Percentiles rank a stretch among this genome's conserved stretches.
Evolutionary conservation across 2,329 filamentous ascomycete species (phyloP).

Genomic region (Aspergillus udagawae): DNA sequence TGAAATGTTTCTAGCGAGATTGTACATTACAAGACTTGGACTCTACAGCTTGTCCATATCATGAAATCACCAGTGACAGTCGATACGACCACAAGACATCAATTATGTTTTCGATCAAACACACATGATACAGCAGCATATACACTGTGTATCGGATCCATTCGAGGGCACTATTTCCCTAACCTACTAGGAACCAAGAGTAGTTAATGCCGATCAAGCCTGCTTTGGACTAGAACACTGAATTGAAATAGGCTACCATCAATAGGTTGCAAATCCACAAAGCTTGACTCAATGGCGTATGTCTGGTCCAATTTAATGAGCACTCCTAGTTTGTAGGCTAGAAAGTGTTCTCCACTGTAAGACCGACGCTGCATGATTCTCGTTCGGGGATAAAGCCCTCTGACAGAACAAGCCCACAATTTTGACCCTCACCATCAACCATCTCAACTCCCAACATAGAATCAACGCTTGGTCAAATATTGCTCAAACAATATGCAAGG

Average conservation of each 20-base stretch:
- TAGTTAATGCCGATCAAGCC: not conserved
- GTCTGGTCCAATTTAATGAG: not conserved
- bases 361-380: not conserved
- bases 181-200: not conserved
- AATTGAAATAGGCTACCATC: not conserved
- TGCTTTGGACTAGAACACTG: not conserved
- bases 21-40: not conserved
- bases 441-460: not conserved
- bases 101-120: not conserved
- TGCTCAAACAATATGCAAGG: not conserved
- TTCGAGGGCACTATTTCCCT: not conserved
- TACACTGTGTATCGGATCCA: not conserved
- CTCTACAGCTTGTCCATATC: not conserved
- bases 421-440: too few relatives aligned
- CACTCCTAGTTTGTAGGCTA: not conserved
- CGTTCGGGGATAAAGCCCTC: too few relatives aligned
- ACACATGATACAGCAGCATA: not conserved
- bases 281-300: not conserved
- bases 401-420: too few relatives aligned
- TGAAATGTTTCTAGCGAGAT: not conserved
- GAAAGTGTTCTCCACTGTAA: not conserved
- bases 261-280: not conserved
- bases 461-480: not conserved
- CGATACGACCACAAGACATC: not conserved
- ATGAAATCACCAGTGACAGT: not conserved